phyloP scores from a whole-genome alignment of 1,139 yeast species.

The Nakaseomyces nivariensis region DNA sequence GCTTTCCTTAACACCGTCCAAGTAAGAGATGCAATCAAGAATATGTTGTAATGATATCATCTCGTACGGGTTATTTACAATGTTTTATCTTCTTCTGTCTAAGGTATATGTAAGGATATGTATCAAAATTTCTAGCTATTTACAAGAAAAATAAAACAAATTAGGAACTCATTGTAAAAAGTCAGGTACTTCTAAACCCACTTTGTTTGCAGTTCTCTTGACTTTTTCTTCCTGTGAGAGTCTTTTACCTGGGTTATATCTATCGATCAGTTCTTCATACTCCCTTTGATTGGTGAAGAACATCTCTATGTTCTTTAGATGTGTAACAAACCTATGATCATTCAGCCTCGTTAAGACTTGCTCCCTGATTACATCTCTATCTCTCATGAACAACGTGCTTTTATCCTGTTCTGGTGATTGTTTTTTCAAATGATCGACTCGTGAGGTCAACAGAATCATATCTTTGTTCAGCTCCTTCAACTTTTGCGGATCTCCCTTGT shows the following conservation, averaged over 20 bases:
- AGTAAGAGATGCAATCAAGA: conserved; percentile 44
- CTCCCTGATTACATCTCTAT: conserved; percentile 9
- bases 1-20: conserved; percentile 64
- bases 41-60: neutral
- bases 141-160: neutral
- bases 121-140: neutral
- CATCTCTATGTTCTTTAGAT: conserved; percentile 32
- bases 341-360: conserved; percentile 10
- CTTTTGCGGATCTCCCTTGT: conserved; percentile 13
- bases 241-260: conserved; percentile 78
- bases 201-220: conserved; percentile 69
- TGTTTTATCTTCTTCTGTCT: too few species aligned
- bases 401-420: conserved; percentile 11
- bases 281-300: conserved; percentile 66
- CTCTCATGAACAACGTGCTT: conserved; percentile 12
- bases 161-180: neutral
- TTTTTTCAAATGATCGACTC: conserved; percentile 18
- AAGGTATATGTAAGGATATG: too few species aligned
- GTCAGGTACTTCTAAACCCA: conserved; percentile 62
- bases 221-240: conserved; percentile 73
- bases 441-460: neutral
- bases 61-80: too few species aligned
- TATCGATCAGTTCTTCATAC: conserved; percentile 67
- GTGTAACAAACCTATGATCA: conserved; percentile 16
- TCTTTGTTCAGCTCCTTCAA: conserved; percentile 28